Percentiles rank a stretch among this genome's conserved stretches.
These are phyloP conservation scores for Jatropha podagrica DNA, from an alignment of 441 rosid species.

Conservation along the genomic window DNA sequence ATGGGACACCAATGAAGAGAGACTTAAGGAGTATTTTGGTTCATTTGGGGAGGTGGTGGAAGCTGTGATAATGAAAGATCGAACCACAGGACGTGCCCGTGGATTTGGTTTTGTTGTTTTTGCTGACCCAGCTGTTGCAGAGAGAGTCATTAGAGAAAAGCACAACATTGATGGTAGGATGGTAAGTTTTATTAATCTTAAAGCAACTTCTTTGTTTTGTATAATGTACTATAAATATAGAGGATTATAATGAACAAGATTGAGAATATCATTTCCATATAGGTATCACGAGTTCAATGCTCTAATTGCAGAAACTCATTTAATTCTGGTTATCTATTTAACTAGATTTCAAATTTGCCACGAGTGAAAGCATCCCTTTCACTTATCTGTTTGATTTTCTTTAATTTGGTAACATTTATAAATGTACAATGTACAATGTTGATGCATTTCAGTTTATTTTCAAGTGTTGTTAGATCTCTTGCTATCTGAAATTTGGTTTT, in stretches of 20 bases:
- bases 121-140: slow-evolving; percentile 87
- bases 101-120: slow-evolving; percentile 98
- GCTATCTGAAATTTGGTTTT: slow-evolving; percentile 6
- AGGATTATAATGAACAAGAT: neutral
- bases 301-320: neutral
- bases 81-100: slow-evolving; percentile 98
- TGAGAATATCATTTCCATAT: neutral
- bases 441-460: neutral
- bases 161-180: slow-evolving; percentile 91
- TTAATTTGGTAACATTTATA: neutral
- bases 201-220: neutral
- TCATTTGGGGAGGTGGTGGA: slow-evolving; percentile 89
- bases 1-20: slow-evolving; percentile 96
- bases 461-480: neutral
- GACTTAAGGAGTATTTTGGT: slow-evolving; percentile 84
- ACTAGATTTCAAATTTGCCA: neutral
- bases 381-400: neutral
- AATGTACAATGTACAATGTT: neutral
- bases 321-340: neutral
- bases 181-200: slow-evolving; percentile 45
- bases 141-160: slow-evolving; percentile 74
- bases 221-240: neutral
- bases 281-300: neutral
- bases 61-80: slow-evolving; percentile 98
- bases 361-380: neutral